Conservation (phyloP, 148 eudicot genomes). For the Fagopyrum esculentum region DNA sequence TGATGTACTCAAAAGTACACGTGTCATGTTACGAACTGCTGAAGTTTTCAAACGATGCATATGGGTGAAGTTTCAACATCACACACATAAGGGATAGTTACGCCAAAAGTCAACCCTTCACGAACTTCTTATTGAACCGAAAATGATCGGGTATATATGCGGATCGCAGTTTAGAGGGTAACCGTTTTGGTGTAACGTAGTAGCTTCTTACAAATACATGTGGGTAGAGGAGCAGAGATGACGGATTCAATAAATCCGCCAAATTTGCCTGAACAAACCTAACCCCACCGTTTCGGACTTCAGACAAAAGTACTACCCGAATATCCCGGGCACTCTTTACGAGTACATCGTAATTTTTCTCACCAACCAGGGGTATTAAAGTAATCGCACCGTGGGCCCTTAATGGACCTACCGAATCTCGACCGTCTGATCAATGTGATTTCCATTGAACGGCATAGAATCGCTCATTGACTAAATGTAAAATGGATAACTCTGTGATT, state of each 20-base stretch:
- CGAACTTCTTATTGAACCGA: no score
- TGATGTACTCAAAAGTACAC: not conserved
- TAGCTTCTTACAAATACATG: not conserved
- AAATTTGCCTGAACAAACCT: not conserved
- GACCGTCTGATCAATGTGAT: not conserved
- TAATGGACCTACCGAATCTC: not conserved
- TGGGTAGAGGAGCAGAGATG: constrained; percentile 3
- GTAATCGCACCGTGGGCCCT: not conserved
- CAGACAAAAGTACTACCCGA: constrained; percentile 4
- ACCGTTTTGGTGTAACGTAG: not conserved
- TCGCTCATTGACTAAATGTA: not conserved
- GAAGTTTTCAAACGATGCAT: not conserved
- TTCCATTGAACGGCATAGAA: not conserved
- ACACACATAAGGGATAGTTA: no score
- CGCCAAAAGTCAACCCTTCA: not conserved
- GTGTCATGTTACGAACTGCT: not conserved
- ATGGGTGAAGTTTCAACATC: not conserved
- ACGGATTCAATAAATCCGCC: not conserved
- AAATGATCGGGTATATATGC: no score
- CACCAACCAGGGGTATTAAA: constrained; percentile 8
- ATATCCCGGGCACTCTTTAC: constrained; percentile 7
- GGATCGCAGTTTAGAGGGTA: no score
- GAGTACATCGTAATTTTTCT: not conserved
- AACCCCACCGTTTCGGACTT: constrained; percentile 1
- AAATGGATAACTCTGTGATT: constrained; percentile 8